phyloP scores from a whole-genome alignment of 805 yeast species.

The Suhomyces tanzawaensis region DNA sequence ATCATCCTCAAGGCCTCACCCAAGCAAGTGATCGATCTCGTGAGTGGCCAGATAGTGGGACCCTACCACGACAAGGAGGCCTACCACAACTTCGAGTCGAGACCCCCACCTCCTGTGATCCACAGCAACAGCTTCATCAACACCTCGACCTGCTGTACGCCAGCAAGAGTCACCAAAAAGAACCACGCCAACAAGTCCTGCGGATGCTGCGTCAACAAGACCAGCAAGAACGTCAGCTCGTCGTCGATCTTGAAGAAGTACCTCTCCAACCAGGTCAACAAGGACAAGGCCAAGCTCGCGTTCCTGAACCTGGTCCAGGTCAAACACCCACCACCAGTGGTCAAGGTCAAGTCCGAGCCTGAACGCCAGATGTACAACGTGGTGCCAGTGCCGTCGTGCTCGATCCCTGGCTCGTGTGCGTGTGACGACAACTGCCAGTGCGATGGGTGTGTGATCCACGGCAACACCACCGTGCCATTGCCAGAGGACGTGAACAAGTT shows the following conservation, averaged over 20 bases:
- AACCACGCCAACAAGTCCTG: slow-evolving; percentile 20
- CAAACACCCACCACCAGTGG: neutral
- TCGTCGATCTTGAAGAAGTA: slow-evolving; percentile 28
- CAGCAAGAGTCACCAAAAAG: slow-evolving; percentile 16
- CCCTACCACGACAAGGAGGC: slow-evolving; percentile 27
- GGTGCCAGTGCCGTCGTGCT: slow-evolving; percentile 32
- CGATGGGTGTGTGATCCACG: slow-evolving; percentile 37
- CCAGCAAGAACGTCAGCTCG: slow-evolving; percentile 29
- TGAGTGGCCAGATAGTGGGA: slow-evolving; percentile 38
- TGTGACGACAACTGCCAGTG: slow-evolving; percentile 39
- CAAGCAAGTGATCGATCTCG: slow-evolving; percentile 40
- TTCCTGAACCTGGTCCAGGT: neutral
- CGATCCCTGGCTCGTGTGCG: slow-evolving; percentile 35
- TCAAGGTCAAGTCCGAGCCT: neutral
- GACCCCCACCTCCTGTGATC: slow-evolving; percentile 25
- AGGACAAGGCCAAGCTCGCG: neutral
- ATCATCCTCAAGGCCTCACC: slow-evolving; percentile 36
- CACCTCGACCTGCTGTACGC: slow-evolving; percentile 32
- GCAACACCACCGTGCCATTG: slow-evolving; percentile 10
- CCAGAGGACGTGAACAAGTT: slow-evolving; percentile 1
- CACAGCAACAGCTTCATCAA: slow-evolving; percentile 33
- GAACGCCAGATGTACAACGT: slow-evolving; percentile 15
- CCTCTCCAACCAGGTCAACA: slow-evolving; percentile 2
- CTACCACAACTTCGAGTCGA: slow-evolving; percentile 9
- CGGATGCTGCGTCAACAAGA: slow-evolving; percentile 28